phyloP scores from a whole-genome alignment of 179 eudicot species.

The Gypsophila paniculata region DNA sequence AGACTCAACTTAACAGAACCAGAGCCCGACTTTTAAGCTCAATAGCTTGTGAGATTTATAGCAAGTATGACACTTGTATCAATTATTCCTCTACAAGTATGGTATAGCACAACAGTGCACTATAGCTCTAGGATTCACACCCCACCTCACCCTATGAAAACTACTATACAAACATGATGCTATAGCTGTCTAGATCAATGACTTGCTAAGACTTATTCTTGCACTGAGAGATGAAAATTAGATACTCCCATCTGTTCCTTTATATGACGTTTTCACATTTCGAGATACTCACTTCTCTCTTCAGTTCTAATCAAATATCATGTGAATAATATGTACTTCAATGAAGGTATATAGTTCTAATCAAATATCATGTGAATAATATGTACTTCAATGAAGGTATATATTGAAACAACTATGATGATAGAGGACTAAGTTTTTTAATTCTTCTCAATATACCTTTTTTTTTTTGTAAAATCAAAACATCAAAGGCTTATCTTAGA shows the following conservation, averaged over 20 bases:
- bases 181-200: neutral
- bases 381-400: too few species aligned
- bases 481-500: too few species aligned
- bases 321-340: too few species aligned
- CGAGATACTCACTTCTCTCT: too few species aligned
- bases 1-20: neutral
- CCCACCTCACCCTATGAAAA: neutral
- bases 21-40: neutral
- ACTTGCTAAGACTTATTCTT: neutral
- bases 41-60: neutral
- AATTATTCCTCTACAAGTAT: neutral
- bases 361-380: neutral
- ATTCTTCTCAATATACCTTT: too few species aligned
- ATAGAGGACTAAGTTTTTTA: too few species aligned
- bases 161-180: neutral
- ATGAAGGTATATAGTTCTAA: neutral
- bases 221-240: neutral
- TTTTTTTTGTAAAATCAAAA: too few species aligned
- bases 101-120: neutral
- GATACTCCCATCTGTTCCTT: neutral
- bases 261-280: neutral
- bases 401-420: too few species aligned
- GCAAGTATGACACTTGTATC: neutral
- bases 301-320: neutral
- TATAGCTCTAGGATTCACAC: neutral